Percentiles rank a stretch among this genome's conserved stretches.
These are phyloP conservation scores for Cyclostephanos invisitatus DNA, from an alignment of 108 stramenopile species.

Conservation along the genomic window DNA sequence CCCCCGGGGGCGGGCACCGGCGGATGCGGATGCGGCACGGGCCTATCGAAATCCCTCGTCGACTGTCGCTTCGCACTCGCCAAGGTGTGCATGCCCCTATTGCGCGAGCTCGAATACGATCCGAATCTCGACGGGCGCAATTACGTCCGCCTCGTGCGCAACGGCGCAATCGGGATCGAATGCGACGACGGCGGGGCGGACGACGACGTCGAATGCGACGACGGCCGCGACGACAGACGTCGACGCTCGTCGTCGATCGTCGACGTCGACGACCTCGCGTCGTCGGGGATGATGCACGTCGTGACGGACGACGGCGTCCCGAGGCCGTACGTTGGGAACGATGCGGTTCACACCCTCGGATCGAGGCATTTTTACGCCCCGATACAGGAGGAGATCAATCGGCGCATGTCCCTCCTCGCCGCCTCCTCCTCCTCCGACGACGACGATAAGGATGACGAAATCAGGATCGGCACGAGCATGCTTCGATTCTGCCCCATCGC, in stretches of 20 bases:
- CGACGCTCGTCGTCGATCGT: background rate
- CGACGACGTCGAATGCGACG: background rate
- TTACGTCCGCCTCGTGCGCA: conserved; percentile 29
- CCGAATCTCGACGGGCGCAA: conserved; percentile 16
- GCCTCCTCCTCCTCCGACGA: background rate
- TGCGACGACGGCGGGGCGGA: background rate
- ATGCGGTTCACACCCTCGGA: conserved; percentile 54
- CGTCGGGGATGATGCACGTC: conserved; percentile 39
- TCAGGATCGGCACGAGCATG: background rate
- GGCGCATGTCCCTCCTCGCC: conserved; percentile 28
- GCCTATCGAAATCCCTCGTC: conserved; percentile 36
- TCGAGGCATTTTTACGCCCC: conserved; percentile 42
- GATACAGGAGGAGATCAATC: conserved; percentile 49
- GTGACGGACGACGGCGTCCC: conserved; percentile 14
- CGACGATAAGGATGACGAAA: background rate
- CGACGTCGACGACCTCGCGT: background rate
- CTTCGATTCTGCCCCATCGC: conserved; percentile 50
- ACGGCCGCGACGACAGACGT: background rate
- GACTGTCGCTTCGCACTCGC: conserved; percentile 55
- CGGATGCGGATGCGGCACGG: conserved; percentile 5
- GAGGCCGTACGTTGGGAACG: conserved; percentile 43
- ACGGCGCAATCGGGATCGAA: too few species aligned
- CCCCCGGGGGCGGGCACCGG: too few species aligned
- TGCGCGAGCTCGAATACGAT: conserved; percentile 52
- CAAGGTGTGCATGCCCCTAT: conserved; percentile 55